A percentile compares a stretch with the other conserved stretches of the same genome.
phyloP scores from a whole-genome alignment of 176 grass and related monocot species.

The Miscanthus lutarioriparius region DNA sequence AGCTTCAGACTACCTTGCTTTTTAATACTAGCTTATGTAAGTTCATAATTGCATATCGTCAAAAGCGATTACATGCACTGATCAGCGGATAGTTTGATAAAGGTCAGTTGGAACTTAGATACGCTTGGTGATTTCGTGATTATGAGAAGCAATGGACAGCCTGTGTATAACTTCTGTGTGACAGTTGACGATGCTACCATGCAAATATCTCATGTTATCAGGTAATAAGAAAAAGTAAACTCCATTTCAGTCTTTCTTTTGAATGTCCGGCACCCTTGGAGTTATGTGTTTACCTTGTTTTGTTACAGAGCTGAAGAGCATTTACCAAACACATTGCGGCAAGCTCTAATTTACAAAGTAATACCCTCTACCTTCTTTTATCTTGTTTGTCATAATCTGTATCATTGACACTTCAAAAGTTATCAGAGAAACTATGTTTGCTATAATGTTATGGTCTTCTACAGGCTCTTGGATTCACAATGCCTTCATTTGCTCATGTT shows the following conservation, averaged over 20 bases:
- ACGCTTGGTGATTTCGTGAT: conserved; percentile 97
- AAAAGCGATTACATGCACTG: conserved; percentile 40
- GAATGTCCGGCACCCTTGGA: background rate
- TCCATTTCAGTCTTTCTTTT: conserved; percentile 15
- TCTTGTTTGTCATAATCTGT: background rate
- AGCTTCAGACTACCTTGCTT: background rate
- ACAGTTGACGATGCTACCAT: conserved; percentile 97
- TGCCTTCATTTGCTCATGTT: conserved; percentile 98
- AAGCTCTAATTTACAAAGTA: conserved; percentile 98
- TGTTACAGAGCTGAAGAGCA: conserved; percentile 87
- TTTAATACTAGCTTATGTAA: background rate
- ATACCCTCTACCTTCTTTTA: conserved; percentile 12
- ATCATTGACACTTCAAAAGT: background rate
- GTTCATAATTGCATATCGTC: background rate
- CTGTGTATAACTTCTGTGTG: conserved; percentile 99
- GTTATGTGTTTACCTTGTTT: conserved; percentile 5
- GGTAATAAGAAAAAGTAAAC: conserved; percentile 39
- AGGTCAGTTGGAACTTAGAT: conserved; percentile 94
- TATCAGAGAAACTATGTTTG: background rate
- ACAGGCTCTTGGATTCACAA: conserved; percentile 90
- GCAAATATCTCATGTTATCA: conserved; percentile 91
- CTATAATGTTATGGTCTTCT: conserved; percentile 12
- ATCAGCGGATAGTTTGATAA: conserved; percentile 82
- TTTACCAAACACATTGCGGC: conserved; percentile 94
- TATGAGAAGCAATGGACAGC: conserved; percentile 99